Conservation (phyloP, 805 yeast species). For the Zygoascus tannicola region DNA sequence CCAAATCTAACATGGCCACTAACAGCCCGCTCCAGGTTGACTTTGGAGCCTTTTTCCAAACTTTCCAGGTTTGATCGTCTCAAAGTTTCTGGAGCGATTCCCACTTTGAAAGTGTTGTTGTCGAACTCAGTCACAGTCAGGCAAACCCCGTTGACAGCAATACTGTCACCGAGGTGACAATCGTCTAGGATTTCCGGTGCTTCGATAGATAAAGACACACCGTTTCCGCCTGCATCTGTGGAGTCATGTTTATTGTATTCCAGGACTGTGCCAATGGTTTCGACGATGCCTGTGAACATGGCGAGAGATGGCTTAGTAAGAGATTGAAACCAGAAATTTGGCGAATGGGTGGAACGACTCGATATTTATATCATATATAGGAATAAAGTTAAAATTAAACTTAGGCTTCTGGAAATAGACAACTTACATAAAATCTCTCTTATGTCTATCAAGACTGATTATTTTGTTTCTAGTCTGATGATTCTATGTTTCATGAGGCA, state of each 20-base stretch:
- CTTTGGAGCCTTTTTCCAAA: conserved; percentile 48
- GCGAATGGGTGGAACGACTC: too few species aligned
- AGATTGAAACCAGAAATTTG: neutral
- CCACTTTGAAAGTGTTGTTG: conserved; percentile 62
- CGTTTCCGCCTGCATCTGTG: conserved; percentile 55
- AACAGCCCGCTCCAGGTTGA: conserved; percentile 90
- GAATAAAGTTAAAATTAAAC: neutral
- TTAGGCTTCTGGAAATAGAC: neutral
- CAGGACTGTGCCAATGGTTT: conserved; percentile 53
- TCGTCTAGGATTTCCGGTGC: conserved; percentile 59
- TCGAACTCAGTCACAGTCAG: conserved; percentile 81
- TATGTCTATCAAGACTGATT: too few species aligned
- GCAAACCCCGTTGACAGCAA: conserved; percentile 82
- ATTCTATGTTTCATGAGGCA: too few species aligned
- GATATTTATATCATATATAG: neutral
- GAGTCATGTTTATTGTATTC: conserved; percentile 32
- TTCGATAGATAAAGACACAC: conserved; percentile 62
- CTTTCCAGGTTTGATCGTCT: conserved; percentile 67
- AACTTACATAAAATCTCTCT: too few species aligned
- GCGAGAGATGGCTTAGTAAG: neutral
- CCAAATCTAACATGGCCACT: conserved; percentile 77
- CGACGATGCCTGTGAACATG: conserved; percentile 96
- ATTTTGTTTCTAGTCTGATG: too few species aligned
- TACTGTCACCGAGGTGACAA: conserved; percentile 89
- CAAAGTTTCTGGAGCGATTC: conserved; percentile 87